Percentiles rank a stretch among this genome's conserved stretches.
phyloP scores from a whole-genome alignment of 305 asterid genomes.

The Coffea humblotiana region DNA sequence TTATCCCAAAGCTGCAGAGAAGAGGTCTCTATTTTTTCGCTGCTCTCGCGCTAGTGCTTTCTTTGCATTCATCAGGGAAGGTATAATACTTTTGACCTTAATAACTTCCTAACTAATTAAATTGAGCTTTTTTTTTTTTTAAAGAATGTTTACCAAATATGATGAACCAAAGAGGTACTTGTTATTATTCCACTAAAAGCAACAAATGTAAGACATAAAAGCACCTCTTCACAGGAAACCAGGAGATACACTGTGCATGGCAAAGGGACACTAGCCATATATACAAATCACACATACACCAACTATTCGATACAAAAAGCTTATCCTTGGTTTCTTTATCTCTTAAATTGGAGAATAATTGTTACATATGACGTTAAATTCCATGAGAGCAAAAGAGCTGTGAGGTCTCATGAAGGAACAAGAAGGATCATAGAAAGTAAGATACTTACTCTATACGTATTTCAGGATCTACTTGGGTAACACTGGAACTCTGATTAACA shows the following conservation, averaged over 20 bases:
- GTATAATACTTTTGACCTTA: too few species aligned
- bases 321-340: background rate
- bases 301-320: background rate
- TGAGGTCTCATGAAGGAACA: background rate
- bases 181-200: background rate
- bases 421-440: background rate
- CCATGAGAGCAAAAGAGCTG: background rate
- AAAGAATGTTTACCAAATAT: background rate
- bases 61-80: too few species aligned
- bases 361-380: background rate
- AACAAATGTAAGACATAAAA: background rate
- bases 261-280: background rate
- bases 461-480: slow-evolving; percentile 98
- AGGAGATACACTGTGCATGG: background rate
- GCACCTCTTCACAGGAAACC: background rate
- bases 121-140: background rate
- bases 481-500: slow-evolving; percentile 64
- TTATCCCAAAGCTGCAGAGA: too few species aligned
- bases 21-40: too few species aligned
- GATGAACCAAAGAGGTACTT: background rate
- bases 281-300: background rate
- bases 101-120: too few species aligned
- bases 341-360: background rate
- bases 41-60: too few species aligned
- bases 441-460: slow-evolving; percentile 86